These are phyloP conservation scores for Xylaria sp. DNA, from an alignment of 2,329 filamentous ascomycete species.

Conservation along the genomic window DNA sequence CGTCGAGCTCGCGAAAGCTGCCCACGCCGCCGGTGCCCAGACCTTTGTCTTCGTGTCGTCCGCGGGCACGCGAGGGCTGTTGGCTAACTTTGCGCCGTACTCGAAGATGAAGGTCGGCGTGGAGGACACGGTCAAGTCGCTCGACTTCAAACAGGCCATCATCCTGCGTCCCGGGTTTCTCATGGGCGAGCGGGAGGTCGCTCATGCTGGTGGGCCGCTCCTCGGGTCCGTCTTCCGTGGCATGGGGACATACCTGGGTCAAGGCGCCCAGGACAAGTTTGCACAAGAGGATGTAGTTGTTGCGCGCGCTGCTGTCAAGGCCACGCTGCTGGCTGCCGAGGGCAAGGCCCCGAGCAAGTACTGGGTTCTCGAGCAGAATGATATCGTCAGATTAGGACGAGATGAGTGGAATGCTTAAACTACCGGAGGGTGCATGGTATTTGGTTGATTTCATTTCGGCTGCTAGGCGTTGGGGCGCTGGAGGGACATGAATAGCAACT, in stretches of 20 bases:
- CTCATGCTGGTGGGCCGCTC: constrained; percentile 66
- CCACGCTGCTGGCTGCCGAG: constrained; percentile 65
- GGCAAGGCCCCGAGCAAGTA: constrained; percentile 68
- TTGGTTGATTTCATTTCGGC: background rate
- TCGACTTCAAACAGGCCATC: constrained; percentile 81
- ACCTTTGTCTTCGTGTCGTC: constrained; percentile 82
- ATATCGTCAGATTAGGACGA: constrained; percentile 75
- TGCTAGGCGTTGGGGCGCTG: constrained; percentile 25
- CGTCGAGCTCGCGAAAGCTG: constrained; percentile 77
- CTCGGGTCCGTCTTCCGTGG: constrained; percentile 64
- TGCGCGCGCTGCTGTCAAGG: constrained; percentile 71
- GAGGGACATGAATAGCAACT: background rate
- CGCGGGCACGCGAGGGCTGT: constrained; percentile 56
- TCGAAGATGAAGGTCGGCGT: constrained; percentile 86
- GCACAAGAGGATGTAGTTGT: constrained; percentile 81
- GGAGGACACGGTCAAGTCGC: constrained; percentile 76
- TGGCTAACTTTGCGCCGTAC: constrained; percentile 58
- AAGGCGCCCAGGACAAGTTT: constrained; percentile 69
- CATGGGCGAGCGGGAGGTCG: constrained; percentile 73
- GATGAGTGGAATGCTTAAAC: constrained; percentile 59
- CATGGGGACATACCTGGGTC: constrained; percentile 61
- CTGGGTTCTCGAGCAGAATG: constrained; percentile 68
- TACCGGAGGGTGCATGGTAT: background rate
- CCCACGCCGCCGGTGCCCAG: constrained; percentile 75
- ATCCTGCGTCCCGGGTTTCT: constrained; percentile 81